Conservation (phyloP, 371 early-diverging fungal genomes). For the Capniomyces stellatus region DNA sequence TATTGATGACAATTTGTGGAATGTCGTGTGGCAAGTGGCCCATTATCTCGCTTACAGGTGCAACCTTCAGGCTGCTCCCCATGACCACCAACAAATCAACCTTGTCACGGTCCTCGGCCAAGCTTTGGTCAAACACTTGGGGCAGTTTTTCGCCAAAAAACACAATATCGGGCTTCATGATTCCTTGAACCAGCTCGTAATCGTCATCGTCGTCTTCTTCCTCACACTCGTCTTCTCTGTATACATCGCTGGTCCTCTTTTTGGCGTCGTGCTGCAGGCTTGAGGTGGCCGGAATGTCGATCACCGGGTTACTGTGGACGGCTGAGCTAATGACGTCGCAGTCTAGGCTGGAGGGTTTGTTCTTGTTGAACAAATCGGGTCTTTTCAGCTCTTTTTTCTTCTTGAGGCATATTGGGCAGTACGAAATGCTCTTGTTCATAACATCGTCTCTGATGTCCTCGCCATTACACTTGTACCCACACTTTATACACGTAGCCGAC, state of each 20-base stretch:
- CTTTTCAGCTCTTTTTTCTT: constrained; percentile 18
- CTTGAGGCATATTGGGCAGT: constrained; percentile 30
- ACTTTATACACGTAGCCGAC: constrained; percentile 74
- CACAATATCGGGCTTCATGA: constrained; percentile 67
- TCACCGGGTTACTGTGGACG: neutral
- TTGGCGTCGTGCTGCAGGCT: neutral
- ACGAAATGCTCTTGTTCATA: constrained; percentile 34
- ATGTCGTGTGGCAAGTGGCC: constrained; percentile 55
- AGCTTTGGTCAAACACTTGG: constrained; percentile 45
- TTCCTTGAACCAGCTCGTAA: constrained; percentile 17
- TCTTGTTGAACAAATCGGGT: neutral
- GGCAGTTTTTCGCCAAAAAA: constrained; percentile 90
- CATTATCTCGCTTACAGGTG: constrained; percentile 84
- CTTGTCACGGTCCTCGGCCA: constrained; percentile 46
- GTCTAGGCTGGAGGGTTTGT: neutral
- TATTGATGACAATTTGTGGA: constrained; percentile 82
- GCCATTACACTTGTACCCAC: constrained; percentile 57
- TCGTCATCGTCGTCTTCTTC: constrained; percentile 17
- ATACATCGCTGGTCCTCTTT: neutral
- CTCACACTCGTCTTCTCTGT: constrained; percentile 9
- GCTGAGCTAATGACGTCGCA: neutral
- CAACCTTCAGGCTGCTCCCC: constrained; percentile 88
- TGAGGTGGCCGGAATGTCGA: neutral
- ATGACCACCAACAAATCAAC: constrained; percentile 84
- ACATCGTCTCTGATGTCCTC: constrained; percentile 59